These are phyloP conservation scores for Pythium brachiatum DNA, from an alignment of 352 stramenopile species.

Conservation along the genomic window DNA sequence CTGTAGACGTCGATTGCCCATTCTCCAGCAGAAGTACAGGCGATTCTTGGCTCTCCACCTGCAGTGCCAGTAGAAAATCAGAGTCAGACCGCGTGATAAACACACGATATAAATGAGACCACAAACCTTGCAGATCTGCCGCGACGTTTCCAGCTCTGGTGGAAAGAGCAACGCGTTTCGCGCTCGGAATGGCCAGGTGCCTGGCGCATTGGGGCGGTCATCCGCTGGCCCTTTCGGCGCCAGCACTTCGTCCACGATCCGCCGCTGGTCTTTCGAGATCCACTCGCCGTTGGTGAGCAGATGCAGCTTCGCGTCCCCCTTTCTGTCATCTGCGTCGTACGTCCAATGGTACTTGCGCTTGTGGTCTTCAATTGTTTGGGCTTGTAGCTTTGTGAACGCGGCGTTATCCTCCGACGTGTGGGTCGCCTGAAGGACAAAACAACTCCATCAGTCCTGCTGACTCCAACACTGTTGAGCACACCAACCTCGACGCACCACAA, in stretches of 20 bases:
- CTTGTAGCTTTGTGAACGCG: conserved; percentile 71
- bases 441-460: not conserved
- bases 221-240: conserved; percentile 47
- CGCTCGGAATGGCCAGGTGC: conserved; percentile 73
- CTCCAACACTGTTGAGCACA: too few relatives aligned
- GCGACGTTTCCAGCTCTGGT: conserved; percentile 54
- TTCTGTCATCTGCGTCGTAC: conserved; percentile 50
- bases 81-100: too few relatives aligned
- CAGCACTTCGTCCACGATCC: conserved; percentile 49
- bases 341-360: conserved; percentile 75
- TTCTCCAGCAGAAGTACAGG: conserved; percentile 42
- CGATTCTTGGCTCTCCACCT: conserved; percentile 1
- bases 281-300: conserved; percentile 66
- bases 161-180: conserved; percentile 78
- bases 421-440: conserved; percentile 34
- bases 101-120: not conserved
- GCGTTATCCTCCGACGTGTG: conserved; percentile 87
- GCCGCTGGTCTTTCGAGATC: conserved; percentile 65
- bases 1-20: conserved; percentile 2
- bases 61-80: too few relatives aligned
- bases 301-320: conserved; percentile 65
- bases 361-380: conserved; percentile 68
- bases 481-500: conserved; percentile 41
- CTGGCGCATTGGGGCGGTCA: conserved; percentile 54
- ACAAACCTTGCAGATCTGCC: conserved; percentile 61